Base-by-base conservation (phyloP, 331 rosid species). In the Quercus lobata region DNA sequence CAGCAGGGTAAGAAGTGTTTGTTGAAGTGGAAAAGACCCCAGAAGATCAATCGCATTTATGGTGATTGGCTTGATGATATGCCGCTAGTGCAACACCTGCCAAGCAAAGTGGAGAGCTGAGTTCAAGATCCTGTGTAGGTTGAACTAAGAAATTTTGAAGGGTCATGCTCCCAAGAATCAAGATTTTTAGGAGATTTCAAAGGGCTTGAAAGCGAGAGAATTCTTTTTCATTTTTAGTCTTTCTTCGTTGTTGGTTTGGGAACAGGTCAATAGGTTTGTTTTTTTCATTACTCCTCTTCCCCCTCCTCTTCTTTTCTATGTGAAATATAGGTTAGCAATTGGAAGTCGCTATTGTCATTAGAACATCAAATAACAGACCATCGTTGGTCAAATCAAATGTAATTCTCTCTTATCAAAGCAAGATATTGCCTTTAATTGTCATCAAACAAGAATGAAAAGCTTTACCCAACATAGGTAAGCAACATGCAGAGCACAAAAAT, bases 51-150 rank as follows among this genome's bases (percentile, higher is more conserved):
- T 69, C 91, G 82, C 21, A 91, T 93, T 77, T 96, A 96, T 79
- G 99, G 80, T 2, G 99, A 96, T 61, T 96, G 99, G 99, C 93
- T 92, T 14, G 97, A 93, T 54, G 98, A 93, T 80, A 29, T 88
- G 16, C 97, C 96, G 6, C 92, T 87, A 5, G 62, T 37, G 41
- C 83, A 66, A 53, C 82, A 82, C 89, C 34, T 85, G 60, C 83
- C 88, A 9, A 81, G 85, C 85, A 60, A 78, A 72, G 76, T 88
- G 82, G 94, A 88, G 79, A 86, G 81, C 82, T 92, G 84, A 85
- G 62, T 70, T 55, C 75, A 41, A 66, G 75, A 78, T 79, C 82
- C 71, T 54, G 15, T 37, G 29, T 84, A 73, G 79, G 37, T 57
- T 74, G 82, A 86, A 55, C 74, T 7, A 66, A 70, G 60, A 49